These are phyloP conservation scores for Schwanniomyces sp. DNA, from an alignment of 805 yeast species.

Conservation along the genomic window DNA sequence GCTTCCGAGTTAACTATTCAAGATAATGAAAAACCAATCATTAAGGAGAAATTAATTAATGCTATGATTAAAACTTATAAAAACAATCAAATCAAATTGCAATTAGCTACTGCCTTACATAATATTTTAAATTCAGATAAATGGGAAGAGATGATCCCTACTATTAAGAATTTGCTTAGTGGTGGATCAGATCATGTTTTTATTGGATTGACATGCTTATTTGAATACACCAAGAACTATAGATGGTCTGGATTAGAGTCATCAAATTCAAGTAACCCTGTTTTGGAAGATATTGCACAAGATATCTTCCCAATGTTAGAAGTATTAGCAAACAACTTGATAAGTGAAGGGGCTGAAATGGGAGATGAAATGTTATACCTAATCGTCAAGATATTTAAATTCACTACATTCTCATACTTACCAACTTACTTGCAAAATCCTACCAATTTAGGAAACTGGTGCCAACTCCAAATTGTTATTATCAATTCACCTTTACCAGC, in stretches of 20 bases:
- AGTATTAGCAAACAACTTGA: constrained; percentile 24
- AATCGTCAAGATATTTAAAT: constrained; percentile 41
- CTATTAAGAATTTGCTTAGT: constrained; percentile 37
- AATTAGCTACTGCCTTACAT: constrained; percentile 57
- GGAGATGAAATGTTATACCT: constrained; percentile 39
- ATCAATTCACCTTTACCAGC: constrained; percentile 41
- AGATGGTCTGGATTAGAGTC: constrained; percentile 49
- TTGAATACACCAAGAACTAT: constrained; percentile 41
- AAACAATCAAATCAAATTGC: constrained; percentile 46
- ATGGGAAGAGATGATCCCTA: constrained; percentile 38
- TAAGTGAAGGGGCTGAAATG: constrained; percentile 17
- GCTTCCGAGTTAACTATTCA: constrained; percentile 22
- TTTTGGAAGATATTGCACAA: constrained; percentile 36
- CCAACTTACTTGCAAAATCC: constrained; percentile 38
- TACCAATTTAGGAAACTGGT: constrained; percentile 41
- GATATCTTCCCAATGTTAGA: constrained; percentile 40
- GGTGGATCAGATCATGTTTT: constrained; percentile 36
- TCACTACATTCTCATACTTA: constrained; percentile 34
- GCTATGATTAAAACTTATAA: constrained; percentile 41
- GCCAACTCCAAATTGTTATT: constrained; percentile 36
- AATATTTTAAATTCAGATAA: constrained; percentile 50
- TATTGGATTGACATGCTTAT: constrained; percentile 40
- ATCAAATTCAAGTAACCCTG: constrained; percentile 30
- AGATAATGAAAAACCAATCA: constrained; percentile 33
- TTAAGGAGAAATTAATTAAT: constrained; percentile 44